Evolutionary conservation across 176 grass and related monocot genomes (phyloP).

Genomic region (Bonia amplexicaulis): DNA sequence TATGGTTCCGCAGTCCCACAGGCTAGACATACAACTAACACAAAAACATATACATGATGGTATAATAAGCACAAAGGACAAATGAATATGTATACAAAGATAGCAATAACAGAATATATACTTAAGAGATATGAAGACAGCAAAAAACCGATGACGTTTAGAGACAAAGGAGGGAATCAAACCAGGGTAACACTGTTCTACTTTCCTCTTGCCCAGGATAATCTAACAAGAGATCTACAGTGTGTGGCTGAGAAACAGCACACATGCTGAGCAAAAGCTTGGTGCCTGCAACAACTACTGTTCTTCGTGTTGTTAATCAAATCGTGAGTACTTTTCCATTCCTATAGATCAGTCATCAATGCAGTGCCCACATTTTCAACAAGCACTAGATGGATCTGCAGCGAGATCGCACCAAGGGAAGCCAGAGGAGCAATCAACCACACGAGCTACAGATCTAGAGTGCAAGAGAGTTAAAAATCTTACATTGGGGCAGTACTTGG

Average conservation of each 20-base stretch:
- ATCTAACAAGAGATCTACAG: not conserved
- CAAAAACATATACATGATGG: not conserved
- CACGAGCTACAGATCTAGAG: not conserved
- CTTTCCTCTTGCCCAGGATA: not conserved
- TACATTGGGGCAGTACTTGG: conserved; percentile 56
- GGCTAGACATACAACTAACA: not conserved
- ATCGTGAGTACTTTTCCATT: not conserved
- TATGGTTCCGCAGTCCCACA: not conserved
- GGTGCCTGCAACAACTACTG: not conserved
- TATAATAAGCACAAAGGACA: not conserved
- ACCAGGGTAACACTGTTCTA: not conserved
- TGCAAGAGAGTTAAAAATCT: not conserved
- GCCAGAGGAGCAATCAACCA: not conserved
- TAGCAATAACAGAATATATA: not conserved
- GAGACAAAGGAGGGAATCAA: not conserved
- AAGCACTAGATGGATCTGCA: not conserved
- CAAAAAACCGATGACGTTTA: not conserved
- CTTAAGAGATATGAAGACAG: not conserved
- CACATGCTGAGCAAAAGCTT: not conserved
- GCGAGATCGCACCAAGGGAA: not conserved
- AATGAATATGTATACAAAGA: not conserved
- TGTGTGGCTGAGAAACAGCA: not conserved
- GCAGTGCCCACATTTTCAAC: not conserved
- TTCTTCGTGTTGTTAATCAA: not conserved
- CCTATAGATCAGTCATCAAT: not conserved